phyloP scores from a whole-genome alignment of 2,329 filamentous ascomycete species.

The Aspergillus neotritici region DNA sequence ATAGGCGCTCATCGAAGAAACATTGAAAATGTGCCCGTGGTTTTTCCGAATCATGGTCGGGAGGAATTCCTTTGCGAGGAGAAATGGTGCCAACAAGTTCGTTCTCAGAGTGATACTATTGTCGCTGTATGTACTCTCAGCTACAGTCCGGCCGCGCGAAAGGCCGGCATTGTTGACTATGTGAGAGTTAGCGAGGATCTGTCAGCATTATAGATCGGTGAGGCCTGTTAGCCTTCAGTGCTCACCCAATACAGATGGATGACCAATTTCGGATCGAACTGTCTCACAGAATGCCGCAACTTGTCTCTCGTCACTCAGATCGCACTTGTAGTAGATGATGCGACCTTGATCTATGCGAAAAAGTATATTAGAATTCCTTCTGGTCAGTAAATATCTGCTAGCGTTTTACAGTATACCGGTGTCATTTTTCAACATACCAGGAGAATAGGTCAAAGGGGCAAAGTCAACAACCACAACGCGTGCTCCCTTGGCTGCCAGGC shows the following conservation, averaged over 20 bases:
- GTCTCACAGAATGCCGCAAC: slow-evolving; percentile 24
- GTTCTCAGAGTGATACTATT: slow-evolving; percentile 18
- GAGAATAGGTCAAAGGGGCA: slow-evolving; percentile 17
- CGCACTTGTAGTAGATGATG: slow-evolving; percentile 30
- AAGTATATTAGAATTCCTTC: neutral
- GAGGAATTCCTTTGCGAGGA: slow-evolving; percentile 18
- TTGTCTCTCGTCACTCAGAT: slow-evolving; percentile 33
- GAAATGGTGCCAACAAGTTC: slow-evolving; percentile 18
- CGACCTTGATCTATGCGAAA: slow-evolving; percentile 2
- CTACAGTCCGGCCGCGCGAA: slow-evolving; percentile 13
- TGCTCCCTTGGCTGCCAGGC: slow-evolving; percentile 25
- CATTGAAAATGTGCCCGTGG: slow-evolving; percentile 22
- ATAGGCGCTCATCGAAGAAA: slow-evolving; percentile 21
- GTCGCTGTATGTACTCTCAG: slow-evolving; percentile 9
- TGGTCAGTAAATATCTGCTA: too few species aligned
- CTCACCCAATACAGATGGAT: slow-evolving; percentile 25
- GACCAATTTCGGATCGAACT: slow-evolving; percentile 31
- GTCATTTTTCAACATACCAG: slow-evolving; percentile 10
- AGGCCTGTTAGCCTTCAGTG: too few species aligned
- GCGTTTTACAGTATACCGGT: too few species aligned
- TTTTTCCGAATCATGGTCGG: slow-evolving; percentile 18
- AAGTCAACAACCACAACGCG: slow-evolving; percentile 35
- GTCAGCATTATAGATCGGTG: too few species aligned
- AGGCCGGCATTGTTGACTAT: slow-evolving; percentile 18
- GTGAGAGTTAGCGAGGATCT: slow-evolving; percentile 2